Base-by-base conservation (phyloP, 371 early-diverging fungal genomes). In the Rhizopus stolonifer region DNA sequence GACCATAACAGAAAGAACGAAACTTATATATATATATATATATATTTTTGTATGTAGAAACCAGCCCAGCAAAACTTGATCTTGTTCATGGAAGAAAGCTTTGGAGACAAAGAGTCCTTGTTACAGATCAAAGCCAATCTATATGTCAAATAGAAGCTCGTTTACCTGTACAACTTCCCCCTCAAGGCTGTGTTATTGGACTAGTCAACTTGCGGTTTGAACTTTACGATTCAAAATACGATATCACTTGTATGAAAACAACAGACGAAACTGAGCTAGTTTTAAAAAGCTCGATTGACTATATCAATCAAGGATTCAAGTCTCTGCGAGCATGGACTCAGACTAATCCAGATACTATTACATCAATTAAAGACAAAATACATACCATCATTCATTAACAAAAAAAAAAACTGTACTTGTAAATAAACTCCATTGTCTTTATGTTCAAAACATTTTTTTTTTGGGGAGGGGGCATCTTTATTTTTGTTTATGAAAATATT, bases 241-340 rank as follows among this genome's bases (percentile, higher is more conserved):
- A 54, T 22, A 64, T 74, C 33, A 52, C 64, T 5, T 58, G 64
- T 22, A 22, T 71, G 13, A 55, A 47, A 26, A 53, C 63, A 7
- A 54, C 65, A 4, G 68, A 74, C 33, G 69, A 74, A 23, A 59
- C 52, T 18, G 73, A 72, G 33, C 21, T 65, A 1, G 21, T 51
- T 15, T 49, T 32, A 6, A 65, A 62, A 13, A 21, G 53, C n/a
- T 53, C 64, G 4, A 2, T 44, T 17, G 60, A 54, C 10, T 54
- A 54, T 26, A 36, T 60, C 2, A 44, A 54, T n/a, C 42, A 59
- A 26, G 49, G 59, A 10, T 18, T 59, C 1, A 9, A n/a, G 14
- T 10, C 25, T 0, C 36, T 59, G 1, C 32, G 36, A 10, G 19
- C 19, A 11, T 59, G 59, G 59, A 45, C 40, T n/a, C 11, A 19